These are phyloP conservation scores for Lophiotrema nucula DNA, from an alignment of 495 filamentous ascomycete genomes.

Conservation along the genomic window DNA sequence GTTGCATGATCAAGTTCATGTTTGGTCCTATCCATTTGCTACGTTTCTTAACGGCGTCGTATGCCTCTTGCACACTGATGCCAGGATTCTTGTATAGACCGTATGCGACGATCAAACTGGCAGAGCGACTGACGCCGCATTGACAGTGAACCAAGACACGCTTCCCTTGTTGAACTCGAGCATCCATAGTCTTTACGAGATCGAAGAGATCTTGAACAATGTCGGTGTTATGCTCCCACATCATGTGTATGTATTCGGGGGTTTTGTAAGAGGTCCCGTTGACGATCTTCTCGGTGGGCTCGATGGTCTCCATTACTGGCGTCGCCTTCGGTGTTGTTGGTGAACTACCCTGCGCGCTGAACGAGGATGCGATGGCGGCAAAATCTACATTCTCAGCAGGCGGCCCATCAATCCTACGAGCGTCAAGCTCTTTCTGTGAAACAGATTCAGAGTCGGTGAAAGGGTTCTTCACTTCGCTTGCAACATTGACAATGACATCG, in stretches of 20 bases:
- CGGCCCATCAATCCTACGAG: constrained; percentile 36
- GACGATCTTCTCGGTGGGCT: constrained; percentile 37
- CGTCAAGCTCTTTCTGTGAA: constrained; percentile 37
- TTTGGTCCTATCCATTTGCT: constrained; percentile 97
- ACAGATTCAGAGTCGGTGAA: constrained; percentile 49
- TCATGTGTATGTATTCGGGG: constrained; percentile 94
- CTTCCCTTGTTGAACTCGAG: constrained; percentile 73
- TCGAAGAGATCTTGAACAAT: constrained; percentile 81
- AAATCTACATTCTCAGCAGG: constrained; percentile 32
- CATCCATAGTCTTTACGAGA: constrained; percentile 85
- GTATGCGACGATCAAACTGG: constrained; percentile 95
- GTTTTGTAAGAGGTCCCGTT: constrained; percentile 40
- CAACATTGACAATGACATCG: constrained; percentile 93
- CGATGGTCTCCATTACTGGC: constrained; percentile 21
- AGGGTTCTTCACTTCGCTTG: constrained; percentile 88
- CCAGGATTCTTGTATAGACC: constrained; percentile 88
- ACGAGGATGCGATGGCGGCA: constrained; percentile 16
- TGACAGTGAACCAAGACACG: constrained; percentile 92
- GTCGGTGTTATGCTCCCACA: constrained; percentile 97
- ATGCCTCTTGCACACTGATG: constrained; percentile 87
- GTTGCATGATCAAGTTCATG: constrained; percentile 96
- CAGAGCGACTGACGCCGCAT: constrained; percentile 91
- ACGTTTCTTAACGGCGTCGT: constrained; percentile 81
- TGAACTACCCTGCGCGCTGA: constrained; percentile 28
- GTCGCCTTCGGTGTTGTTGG: constrained; percentile 45